These are phyloP conservation scores for Alternaria longipes DNA, from an alignment of 2,329 filamentous ascomycete genomes.

Conservation along the genomic window DNA sequence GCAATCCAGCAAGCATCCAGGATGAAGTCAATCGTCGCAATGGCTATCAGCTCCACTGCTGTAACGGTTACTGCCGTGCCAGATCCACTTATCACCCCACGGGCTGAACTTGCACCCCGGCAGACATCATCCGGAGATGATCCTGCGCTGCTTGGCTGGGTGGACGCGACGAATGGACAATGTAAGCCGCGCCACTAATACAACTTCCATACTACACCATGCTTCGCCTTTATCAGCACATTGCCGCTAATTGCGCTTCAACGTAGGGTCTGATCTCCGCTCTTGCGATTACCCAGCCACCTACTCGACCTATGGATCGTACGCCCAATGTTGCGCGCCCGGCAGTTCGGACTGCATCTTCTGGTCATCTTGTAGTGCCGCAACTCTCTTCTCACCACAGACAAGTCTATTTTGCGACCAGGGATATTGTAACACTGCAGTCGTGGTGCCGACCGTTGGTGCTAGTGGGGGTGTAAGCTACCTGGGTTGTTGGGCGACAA, in stretches of 20 bases:
- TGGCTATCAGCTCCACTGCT: not conserved
- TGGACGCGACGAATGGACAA: slow-evolving; percentile 25
- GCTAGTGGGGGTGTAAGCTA: slow-evolving; percentile 26
- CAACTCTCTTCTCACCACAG: slow-evolving; percentile 27
- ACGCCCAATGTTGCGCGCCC: slow-evolving; percentile 33
- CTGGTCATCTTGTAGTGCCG: slow-evolving; percentile 33
- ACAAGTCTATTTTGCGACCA: slow-evolving; percentile 35
- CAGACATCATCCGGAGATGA: slow-evolving; percentile 22
- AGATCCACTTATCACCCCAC: slow-evolving; percentile 26
- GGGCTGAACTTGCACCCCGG: slow-evolving; percentile 27
- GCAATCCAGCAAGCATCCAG: not conserved
- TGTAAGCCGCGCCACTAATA: slow-evolving; percentile 19
- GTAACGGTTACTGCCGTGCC: not conserved
- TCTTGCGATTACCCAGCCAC: slow-evolving; percentile 38
- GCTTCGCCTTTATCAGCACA: too few relatives aligned
- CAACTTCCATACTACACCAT: too few relatives aligned
- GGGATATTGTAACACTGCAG: slow-evolving; percentile 36
- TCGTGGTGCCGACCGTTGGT: slow-evolving; percentile 31
- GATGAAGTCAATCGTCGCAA: not conserved
- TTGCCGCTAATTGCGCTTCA: not conserved
- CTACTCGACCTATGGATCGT: slow-evolving; percentile 28
- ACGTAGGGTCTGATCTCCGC: slow-evolving; percentile 29
- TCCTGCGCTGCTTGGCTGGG: slow-evolving; percentile 33
- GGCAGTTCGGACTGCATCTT: slow-evolving; percentile 26
- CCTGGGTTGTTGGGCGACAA: slow-evolving; percentile 38